Evolutionary conservation across 306 rosid genomes (phyloP), one percentile per base, ranked within the genome.

Genomic region (Vigna nakashimae): DNA sequence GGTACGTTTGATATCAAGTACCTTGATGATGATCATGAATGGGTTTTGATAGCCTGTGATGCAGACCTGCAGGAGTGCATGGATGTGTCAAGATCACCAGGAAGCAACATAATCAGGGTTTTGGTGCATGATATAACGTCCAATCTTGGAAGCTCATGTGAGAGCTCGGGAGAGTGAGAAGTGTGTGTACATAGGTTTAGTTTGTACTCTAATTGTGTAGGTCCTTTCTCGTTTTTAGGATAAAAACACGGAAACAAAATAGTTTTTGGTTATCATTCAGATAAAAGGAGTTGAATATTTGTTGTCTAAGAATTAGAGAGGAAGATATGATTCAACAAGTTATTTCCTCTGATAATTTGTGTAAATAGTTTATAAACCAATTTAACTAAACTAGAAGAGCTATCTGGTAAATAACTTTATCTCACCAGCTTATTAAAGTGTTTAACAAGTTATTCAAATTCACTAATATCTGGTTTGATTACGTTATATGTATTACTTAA

Each of bases 1-100:
- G 93, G 96, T 50, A 92, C 89, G 30, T 91, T 91, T 71, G 96
- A 92, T 72, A 80, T 96, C 73, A 91, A 92, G 89, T 91, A 90
- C 80, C 76, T 92, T 82, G 98, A 91, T 36, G 98, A 92, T 77
- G 99, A 91, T 80, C 89, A 88, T 0, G 98, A 91, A 78, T 93
- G 96, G 97, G 98, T 96, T 81, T 85, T 91, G 85, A 84, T 92
- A 46, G 91, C 96, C 38, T 96, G 98, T 46, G 93, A 91, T 71
- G 96, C 96, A 49, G 98, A 96, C 84, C 80, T 96, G 45, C 98
- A 90, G 79, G 98, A 96, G 83, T 96, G 99, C 80, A 71, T 88
- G 69, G 92, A 92, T 76, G 76, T 96, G 63, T 88, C 91, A 52
- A 88, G 80, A 72, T 81, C 94, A 74, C 85, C 92, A 7, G 88